These are phyloP conservation scores for Fraxinus dipetala DNA, from an alignment of 305 asterid species.

Conservation along the genomic window DNA sequence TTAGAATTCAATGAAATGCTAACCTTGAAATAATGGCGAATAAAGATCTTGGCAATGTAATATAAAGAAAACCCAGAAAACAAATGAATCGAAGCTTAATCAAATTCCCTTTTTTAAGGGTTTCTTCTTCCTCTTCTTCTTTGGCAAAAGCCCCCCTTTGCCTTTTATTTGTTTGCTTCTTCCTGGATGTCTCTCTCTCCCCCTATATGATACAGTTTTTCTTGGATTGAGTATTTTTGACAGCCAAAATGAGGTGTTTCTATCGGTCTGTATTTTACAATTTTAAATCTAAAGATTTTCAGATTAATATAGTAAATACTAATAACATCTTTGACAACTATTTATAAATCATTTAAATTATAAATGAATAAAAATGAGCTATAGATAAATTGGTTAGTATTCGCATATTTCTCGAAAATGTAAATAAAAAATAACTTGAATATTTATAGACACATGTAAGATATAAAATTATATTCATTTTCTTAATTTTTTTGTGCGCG, in stretches of 20 bases:
- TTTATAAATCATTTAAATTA: not conserved
- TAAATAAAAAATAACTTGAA: not conserved
- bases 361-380: not conserved
- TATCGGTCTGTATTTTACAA: not conserved
- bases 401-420: not conserved
- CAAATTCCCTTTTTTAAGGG: conserved; percentile 13
- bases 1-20: conserved; percentile 15
- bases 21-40: conserved; percentile 25
- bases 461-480: not conserved
- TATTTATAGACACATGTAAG: not conserved
- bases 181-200: conserved; percentile 7
- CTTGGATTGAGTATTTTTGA: conserved; percentile 31
- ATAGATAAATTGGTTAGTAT: not conserved
- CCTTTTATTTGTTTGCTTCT: conserved; percentile 16
- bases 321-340: not conserved
- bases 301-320: not conserved
- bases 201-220: conserved; percentile 19
- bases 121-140: not conserved
- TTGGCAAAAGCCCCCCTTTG: not conserved
- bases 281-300: not conserved
- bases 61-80: conserved; percentile 12
- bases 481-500: not conserved
- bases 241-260: conserved; percentile 39
- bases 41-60: conserved; percentile 41
- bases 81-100: conserved; percentile 16